phyloP scores from a whole-genome alignment of 1,284 basidiomycete species.

The Austroboletus novae-zelandiae region DNA sequence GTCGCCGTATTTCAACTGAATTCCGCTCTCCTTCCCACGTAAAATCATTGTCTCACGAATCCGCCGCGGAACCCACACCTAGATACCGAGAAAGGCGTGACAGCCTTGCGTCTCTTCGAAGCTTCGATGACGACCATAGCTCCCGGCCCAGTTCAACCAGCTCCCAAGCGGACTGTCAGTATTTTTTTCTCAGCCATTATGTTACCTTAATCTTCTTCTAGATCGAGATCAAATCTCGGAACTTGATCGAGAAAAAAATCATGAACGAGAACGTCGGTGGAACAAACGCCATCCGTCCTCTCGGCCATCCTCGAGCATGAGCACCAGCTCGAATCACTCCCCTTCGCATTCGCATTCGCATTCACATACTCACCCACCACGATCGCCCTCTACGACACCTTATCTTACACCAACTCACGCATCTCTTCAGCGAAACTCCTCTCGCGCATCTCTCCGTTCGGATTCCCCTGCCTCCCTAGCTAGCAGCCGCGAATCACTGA shows the following conservation, averaged over 20 bases:
- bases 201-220: conserved; percentile 18
- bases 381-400: conserved; percentile 35
- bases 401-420: conserved; percentile 32
- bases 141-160: conserved; percentile 43
- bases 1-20: conserved; percentile 31
- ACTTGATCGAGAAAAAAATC: conserved; percentile 40
- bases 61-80: conserved; percentile 16
- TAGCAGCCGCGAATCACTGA: conserved; percentile 34
- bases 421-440: conserved; percentile 32
- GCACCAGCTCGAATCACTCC: conserved; percentile 31
- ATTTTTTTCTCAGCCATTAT: not conserved
- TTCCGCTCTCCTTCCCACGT: conserved; percentile 24
- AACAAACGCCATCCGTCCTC: conserved; percentile 44
- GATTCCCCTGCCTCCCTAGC: conserved; percentile 42
- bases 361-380: conserved; percentile 33
- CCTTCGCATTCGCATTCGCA: conserved; percentile 32
- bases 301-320: conserved; percentile 32
- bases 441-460: conserved; percentile 34
- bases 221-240: conserved; percentile 46
- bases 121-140: conserved; percentile 37
- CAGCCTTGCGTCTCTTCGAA: conserved; percentile 37
- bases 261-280: conserved; percentile 54
- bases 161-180: conserved; percentile 49
- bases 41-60: conserved; percentile 25
- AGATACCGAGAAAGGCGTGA: conserved; percentile 28